These are phyloP conservation scores for Astrothelium macrocarpum DNA, from an alignment of 495 filamentous ascomycete species.

Conservation along the genomic window DNA sequence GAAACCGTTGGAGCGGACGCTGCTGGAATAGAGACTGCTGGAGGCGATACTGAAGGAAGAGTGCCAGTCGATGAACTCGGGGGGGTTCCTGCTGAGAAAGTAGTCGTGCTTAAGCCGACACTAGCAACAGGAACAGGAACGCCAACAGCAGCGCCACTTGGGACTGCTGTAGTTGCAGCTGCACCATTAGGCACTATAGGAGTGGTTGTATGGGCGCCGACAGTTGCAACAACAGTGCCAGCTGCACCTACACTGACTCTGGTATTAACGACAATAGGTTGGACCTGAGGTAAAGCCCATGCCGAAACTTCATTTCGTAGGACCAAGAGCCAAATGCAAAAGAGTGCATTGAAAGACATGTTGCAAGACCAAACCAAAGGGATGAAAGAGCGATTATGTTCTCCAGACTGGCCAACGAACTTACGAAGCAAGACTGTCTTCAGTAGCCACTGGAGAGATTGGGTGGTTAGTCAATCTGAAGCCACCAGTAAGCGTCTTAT, in stretches of 20 bases:
- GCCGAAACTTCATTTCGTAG: background rate
- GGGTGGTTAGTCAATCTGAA: background rate
- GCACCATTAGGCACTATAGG: background rate
- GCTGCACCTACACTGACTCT: background rate
- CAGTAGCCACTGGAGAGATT: background rate
- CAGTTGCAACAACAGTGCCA: background rate
- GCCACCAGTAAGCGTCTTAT: background rate
- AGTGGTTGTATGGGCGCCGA: background rate
- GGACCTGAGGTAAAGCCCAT: background rate
- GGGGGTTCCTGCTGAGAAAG: background rate
- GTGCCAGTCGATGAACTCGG: background rate
- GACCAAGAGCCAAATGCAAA: background rate
- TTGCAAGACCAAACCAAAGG: background rate
- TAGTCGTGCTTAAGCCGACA: background rate
- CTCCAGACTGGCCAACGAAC: too few relatives aligned
- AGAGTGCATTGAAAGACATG: background rate
- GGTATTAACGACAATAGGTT: background rate
- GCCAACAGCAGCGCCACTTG: background rate
- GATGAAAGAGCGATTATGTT: background rate
- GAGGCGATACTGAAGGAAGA: background rate
- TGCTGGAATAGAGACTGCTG: background rate
- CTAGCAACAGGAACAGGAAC: background rate
- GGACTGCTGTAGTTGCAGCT: background rate
- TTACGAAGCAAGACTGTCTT: background rate
- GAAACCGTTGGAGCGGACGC: background rate